phyloP scores from a whole-genome alignment of 768 basidiomycete species.

The Lactifluus pinguis region DNA sequence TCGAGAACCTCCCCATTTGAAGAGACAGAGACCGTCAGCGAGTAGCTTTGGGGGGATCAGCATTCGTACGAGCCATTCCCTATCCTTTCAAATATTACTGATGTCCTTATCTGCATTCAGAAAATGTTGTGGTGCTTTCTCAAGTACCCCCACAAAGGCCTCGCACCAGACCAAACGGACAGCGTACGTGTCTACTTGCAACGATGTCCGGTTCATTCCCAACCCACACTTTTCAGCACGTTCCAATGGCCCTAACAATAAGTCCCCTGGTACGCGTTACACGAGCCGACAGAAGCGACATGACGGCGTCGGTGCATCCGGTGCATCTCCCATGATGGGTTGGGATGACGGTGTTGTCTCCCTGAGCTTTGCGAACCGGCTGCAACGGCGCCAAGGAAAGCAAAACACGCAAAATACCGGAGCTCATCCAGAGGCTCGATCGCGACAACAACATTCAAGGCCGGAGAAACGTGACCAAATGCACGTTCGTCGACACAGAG shows the following conservation, averaged over 20 bases:
- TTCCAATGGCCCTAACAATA: not conserved
- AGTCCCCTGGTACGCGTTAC: not conserved
- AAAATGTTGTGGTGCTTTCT: slow-evolving; percentile 2
- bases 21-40: slow-evolving; percentile 9
- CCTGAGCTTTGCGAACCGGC: slow-evolving; percentile 3
- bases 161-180: not conserved
- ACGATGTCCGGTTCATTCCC: not conserved
- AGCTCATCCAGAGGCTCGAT: not conserved
- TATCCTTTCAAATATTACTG: not conserved
- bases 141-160: not conserved
- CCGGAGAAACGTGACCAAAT: not conserved
- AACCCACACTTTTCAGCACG: not conserved
- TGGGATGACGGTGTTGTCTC: slow-evolving; percentile 10
- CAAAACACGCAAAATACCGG: not conserved
- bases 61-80: slow-evolving; percentile 4
- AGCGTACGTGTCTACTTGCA: not conserved
- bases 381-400: not conserved
- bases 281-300: not conserved
- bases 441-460: not conserved
- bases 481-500: not conserved
- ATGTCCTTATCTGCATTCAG: not conserved
- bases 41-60: slow-evolving; percentile 14
- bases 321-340: not conserved
- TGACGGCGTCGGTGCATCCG: not conserved
- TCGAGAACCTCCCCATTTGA: not conserved